Conservation (phyloP, 2,329 filamentous ascomycete species). For the Alternaria sp. region DNA sequence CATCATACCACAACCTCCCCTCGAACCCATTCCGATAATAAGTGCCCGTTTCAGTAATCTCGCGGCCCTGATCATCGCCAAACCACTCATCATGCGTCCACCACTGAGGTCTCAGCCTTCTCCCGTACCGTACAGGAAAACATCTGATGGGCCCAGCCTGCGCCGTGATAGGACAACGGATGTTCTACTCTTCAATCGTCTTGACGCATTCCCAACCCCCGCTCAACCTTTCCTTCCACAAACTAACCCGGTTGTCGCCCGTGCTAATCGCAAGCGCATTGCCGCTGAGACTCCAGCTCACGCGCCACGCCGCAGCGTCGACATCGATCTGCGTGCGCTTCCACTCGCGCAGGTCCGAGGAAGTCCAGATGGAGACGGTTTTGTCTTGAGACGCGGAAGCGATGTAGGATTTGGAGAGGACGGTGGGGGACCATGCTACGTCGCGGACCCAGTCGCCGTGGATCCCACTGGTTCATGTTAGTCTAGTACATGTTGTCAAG, state of each 20-base stretch:
- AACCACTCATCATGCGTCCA: neutral
- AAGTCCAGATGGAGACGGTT: conserved; percentile 96
- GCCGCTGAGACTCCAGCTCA: conserved; percentile 96
- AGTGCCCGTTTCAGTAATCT: neutral
- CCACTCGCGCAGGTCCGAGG: conserved; percentile 69
- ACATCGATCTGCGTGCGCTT: conserved; percentile 85
- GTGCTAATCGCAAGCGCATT: conserved; percentile 95
- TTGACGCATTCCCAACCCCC: conserved; percentile 98
- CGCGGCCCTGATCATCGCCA: neutral
- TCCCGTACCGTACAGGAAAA: neutral
- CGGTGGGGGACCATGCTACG: conserved; percentile 95
- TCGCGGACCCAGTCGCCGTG: conserved; percentile 98
- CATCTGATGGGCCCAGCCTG: neutral
- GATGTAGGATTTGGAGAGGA: conserved; percentile 95
- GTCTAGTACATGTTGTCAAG: neutral
- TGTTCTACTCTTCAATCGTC: conserved; percentile 82
- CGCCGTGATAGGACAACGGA: neutral
- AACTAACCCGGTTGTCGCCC: conserved; percentile 92
- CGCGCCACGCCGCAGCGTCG: conserved; percentile 90
- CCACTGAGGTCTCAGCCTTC: neutral
- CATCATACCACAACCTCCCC: neutral
- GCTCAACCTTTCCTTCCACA: conserved; percentile 98
- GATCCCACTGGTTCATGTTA: conserved; percentile 66
- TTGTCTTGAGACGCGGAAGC: conserved; percentile 95
- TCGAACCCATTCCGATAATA: neutral